Evolutionary conservation across 192 early-diverging fungal genomes (phyloP).

Genomic region (Rhizophagus clarus): DNA sequence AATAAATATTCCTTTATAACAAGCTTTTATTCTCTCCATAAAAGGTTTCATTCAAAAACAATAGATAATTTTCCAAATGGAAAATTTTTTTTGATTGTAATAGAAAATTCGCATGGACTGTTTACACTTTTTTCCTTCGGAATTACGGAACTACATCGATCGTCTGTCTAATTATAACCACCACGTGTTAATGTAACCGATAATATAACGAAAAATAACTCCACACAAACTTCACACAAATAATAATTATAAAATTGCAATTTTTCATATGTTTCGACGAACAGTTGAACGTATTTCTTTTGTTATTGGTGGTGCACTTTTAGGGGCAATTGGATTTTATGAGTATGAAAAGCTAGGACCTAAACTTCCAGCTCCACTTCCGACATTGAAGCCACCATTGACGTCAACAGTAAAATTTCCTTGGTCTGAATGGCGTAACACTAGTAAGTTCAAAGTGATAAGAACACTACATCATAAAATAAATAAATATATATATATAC

Average conservation of each 20-base stretch:
- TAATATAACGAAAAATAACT: no score
- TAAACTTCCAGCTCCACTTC: not conserved
- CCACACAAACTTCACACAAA: no score
- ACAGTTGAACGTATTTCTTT: conserved; percentile 32
- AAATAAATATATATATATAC: not conserved
- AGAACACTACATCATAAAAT: not conserved
- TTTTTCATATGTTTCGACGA: not conserved
- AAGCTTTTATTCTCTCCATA: not conserved
- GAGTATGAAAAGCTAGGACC: conserved; percentile 39
- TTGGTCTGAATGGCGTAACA: not conserved
- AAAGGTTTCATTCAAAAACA: not conserved
- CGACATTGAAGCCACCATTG: not conserved
- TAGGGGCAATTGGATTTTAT: conserved; percentile 39
- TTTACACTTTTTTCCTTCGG: not conserved
- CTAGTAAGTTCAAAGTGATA: not conserved
- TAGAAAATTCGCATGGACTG: not conserved
- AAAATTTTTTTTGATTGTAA: no score
- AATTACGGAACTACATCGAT: not conserved
- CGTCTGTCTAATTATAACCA: not conserved
- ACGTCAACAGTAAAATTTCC: not conserved
- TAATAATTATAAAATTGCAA: not conserved
- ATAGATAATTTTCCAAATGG: not conserved
- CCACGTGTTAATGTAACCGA: no score
- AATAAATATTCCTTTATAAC: not conserved
- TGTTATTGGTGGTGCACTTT: conserved; percentile 44